Evolutionary conservation across 2,329 filamentous ascomycete genomes (phyloP).

Genomic region (Ambrosiella xylebori): DNA sequence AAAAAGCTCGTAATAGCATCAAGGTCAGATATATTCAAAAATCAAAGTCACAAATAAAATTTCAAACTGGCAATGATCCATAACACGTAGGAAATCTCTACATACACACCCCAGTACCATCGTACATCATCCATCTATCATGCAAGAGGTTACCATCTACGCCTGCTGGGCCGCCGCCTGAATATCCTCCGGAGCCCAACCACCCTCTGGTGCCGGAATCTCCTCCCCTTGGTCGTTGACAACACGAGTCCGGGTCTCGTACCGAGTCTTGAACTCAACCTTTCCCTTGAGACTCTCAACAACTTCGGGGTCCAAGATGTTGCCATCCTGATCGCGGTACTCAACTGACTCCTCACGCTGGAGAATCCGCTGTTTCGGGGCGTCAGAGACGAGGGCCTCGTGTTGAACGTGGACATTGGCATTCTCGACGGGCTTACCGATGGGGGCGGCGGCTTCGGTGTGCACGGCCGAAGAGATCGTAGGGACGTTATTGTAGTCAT

Average conservation of each 20-base stretch:
- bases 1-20: neutral
- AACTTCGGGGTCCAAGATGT: constrained; percentile 67
- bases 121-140: neutral
- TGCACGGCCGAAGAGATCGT: constrained; percentile 9
- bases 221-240: constrained; percentile 69
- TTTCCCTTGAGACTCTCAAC: constrained; percentile 76
- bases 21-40: neutral
- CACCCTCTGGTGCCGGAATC: constrained; percentile 32
- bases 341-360: constrained; percentile 66
- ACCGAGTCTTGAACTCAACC: constrained; percentile 86
- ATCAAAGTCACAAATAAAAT: neutral
- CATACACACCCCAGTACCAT: neutral
- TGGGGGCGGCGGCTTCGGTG: constrained; percentile 4
- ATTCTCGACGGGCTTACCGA: constrained; percentile 18
- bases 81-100: neutral
- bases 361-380: constrained; percentile 33
- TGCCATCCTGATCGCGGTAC: constrained; percentile 88
- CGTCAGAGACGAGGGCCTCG: constrained; percentile 25
- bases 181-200: constrained; percentile 13
- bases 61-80: too few species aligned
- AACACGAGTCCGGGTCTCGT: constrained; percentile 82
- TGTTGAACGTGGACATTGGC: constrained; percentile 14
- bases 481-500: constrained; percentile 26
- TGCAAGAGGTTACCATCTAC: neutral
- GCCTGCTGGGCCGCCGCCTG: neutral